A percentile compares a stretch with the other conserved stretches of the same genome.
Conservation (phyloP, 371 early-diverging fungal species). For the Mortierella sp. region DNA sequence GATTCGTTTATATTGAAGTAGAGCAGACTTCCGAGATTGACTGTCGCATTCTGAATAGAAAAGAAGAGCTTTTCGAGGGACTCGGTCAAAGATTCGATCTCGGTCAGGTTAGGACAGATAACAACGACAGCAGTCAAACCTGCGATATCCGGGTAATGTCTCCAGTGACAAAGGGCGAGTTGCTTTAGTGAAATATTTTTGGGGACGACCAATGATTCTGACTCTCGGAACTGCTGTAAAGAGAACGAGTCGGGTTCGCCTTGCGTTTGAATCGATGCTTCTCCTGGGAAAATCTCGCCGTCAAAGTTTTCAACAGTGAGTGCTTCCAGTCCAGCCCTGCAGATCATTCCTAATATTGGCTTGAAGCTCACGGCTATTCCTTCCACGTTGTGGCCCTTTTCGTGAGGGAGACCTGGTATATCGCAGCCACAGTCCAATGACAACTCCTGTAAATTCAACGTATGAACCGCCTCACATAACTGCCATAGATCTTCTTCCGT, state of each 20-base stretch:
- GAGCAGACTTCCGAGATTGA: neutral
- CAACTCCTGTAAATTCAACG: constrained; percentile 20
- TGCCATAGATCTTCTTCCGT: constrained; percentile 37
- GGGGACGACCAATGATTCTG: constrained; percentile 4
- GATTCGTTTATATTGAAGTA: constrained; percentile 10
- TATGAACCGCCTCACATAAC: constrained; percentile 24
- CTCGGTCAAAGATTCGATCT: constrained; percentile 19
- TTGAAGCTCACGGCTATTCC: constrained; percentile 7
- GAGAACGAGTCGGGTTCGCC: constrained; percentile 13
- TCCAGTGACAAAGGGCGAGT: constrained; percentile 22
- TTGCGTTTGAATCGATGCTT: neutral
- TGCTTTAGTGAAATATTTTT: constrained; percentile 19
- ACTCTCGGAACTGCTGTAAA: constrained; percentile 8
- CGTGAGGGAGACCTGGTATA: neutral
- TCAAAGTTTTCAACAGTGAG: constrained; percentile 33
- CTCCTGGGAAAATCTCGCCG: constrained; percentile 23
- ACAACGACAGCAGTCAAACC: constrained; percentile 5
- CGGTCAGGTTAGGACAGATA: constrained; percentile 13
- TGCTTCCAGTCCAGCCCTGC: constrained; percentile 11
- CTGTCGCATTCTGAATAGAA: constrained; percentile 1
- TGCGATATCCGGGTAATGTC: constrained; percentile 8
- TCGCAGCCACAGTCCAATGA: constrained; percentile 21
- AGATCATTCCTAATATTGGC: constrained; percentile 36
- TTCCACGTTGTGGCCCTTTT: neutral
- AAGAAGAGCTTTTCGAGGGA: neutral